Conservation (phyloP, 441 rosid genomes). For the Pelargonium fulgidum region DNA sequence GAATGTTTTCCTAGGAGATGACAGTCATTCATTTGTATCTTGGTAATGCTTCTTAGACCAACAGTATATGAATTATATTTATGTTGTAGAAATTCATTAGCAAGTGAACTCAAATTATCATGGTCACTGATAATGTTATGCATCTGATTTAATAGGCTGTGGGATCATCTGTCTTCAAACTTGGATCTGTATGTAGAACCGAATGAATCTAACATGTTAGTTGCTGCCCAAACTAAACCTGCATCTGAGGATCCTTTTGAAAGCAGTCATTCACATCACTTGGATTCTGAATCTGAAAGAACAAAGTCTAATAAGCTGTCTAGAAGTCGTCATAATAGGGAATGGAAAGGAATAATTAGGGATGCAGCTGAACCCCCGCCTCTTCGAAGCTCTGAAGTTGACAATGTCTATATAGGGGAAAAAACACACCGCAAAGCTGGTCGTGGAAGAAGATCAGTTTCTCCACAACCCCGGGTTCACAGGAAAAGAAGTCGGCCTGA, state of each 20-base stretch:
- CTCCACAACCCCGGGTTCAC: slow-evolving; percentile 38
- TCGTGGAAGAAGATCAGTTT: slow-evolving; percentile 37
- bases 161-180: slow-evolving; percentile 79
- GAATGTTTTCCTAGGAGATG: slow-evolving; percentile 82
- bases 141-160: slow-evolving; percentile 53
- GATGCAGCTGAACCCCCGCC: slow-evolving; percentile 53
- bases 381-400: slow-evolving; percentile 55
- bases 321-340: slow-evolving; percentile 49
- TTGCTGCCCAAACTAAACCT: slow-evolving; percentile 22
- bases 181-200: slow-evolving; percentile 48
- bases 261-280: slow-evolving; percentile 21
- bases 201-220: slow-evolving; percentile 23
- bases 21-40: slow-evolving; percentile 67
- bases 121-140: background rate
- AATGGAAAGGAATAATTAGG: slow-evolving; percentile 54
- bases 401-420: slow-evolving; percentile 33
- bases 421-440: slow-evolving; percentile 31
- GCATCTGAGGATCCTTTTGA: slow-evolving; percentile 28
- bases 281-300: slow-evolving; percentile 43
- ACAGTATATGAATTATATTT: slow-evolving; percentile 3
- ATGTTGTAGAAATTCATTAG: background rate
- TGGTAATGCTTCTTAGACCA: slow-evolving; percentile 43
- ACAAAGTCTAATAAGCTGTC: slow-evolving; percentile 33
- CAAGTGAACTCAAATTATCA: slow-evolving; percentile 11
- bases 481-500: slow-evolving; percentile 59